Conservation (phyloP, 768 basidiomycete species). For the Termitomyces sp. region DNA sequence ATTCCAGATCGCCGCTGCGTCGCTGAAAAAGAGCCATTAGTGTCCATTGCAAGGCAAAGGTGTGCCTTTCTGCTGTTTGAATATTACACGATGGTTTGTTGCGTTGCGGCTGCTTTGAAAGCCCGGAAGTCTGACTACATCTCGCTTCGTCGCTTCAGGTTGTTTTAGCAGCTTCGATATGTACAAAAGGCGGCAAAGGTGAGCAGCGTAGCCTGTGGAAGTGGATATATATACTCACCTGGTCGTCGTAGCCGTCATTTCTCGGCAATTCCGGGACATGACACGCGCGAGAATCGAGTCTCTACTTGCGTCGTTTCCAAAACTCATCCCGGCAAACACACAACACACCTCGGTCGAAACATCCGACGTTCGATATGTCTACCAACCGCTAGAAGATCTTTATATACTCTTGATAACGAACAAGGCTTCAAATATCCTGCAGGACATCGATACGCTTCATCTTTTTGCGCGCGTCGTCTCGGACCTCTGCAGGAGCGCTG, state of each 20-base stretch:
- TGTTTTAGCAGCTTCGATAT: slow-evolving; percentile 91
- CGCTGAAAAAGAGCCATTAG: not conserved
- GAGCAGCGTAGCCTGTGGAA: slow-evolving; percentile 17
- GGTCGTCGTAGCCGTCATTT: slow-evolving; percentile 76
- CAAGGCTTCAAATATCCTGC: slow-evolving; percentile 97
- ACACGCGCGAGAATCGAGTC: slow-evolving; percentile 90
- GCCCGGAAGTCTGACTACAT: not conserved
- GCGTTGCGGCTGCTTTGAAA: not conserved
- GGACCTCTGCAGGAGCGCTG: slow-evolving; percentile 80
- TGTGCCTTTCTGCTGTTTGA: not conserved
- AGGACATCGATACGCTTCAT: slow-evolving; percentile 95
- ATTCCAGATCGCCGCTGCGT: not conserved
- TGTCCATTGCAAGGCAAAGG: not conserved
- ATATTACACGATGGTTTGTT: slow-evolving; percentile 8
- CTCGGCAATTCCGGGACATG: slow-evolving; percentile 94
- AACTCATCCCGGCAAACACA: slow-evolving; percentile 90
- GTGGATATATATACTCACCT: not conserved
- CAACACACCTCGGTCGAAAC: slow-evolving; percentile 98
- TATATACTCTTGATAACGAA: slow-evolving; percentile 98
- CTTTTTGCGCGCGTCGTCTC: slow-evolving; percentile 93
- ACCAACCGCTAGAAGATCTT: slow-evolving; percentile 93
- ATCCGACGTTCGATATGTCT: slow-evolving; percentile 91
- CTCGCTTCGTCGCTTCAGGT: slow-evolving; percentile 46
- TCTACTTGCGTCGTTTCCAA: slow-evolving; percentile 94
- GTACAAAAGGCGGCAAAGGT: slow-evolving; percentile 93